A percentile compares a stretch with the other conserved stretches of the same genome.
Evolutionary conservation across 1,284 basidiomycete genomes (phyloP).

Genomic region (Microbotryum silenes-acaulis): DNA sequence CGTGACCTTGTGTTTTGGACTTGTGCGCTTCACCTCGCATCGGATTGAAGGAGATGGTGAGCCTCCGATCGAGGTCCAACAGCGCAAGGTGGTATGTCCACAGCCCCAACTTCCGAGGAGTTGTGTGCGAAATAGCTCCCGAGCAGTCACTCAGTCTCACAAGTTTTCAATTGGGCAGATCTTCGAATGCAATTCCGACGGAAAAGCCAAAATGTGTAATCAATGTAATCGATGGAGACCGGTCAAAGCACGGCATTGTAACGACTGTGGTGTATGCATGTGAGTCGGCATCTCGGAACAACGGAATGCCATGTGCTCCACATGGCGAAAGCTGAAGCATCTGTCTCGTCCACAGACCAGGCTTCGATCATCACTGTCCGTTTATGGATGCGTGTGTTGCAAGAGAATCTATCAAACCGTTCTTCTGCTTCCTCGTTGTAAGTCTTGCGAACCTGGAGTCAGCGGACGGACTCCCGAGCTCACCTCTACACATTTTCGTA

Average conservation of each 20-base stretch:
- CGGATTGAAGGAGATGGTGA: background rate
- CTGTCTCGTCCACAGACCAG: background rate
- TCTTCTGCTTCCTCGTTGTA: conserved; percentile 19
- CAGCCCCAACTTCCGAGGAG: no score
- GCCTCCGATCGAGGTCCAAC: background rate
- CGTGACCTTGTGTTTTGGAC: no score
- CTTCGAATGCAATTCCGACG: conserved; percentile 14
- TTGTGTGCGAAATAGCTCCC: background rate
- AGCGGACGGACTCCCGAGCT: background rate
- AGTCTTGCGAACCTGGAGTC: background rate
- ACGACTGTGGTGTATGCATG: conserved; percentile 19
- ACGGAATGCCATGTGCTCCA: background rate
- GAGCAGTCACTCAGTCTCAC: background rate
- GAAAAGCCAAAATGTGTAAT: conserved; percentile 5
- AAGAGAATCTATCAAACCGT: conserved; percentile 16
- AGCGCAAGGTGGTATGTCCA: conserved; percentile 7
- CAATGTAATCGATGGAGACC: conserved; percentile 14
- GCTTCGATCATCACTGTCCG: conserved; percentile 26
- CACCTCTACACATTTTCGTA: background rate
- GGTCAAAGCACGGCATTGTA: conserved; percentile 15
- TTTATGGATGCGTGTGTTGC: conserved; percentile 23
- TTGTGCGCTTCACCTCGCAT: no score
- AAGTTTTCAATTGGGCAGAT: background rate
- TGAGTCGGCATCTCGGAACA: background rate
- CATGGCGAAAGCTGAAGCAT: background rate